Percentiles rank a stretch among this genome's conserved stretches.
Conservation (phyloP, 106 monocot species). For the Ottelia alismoides region DNA sequence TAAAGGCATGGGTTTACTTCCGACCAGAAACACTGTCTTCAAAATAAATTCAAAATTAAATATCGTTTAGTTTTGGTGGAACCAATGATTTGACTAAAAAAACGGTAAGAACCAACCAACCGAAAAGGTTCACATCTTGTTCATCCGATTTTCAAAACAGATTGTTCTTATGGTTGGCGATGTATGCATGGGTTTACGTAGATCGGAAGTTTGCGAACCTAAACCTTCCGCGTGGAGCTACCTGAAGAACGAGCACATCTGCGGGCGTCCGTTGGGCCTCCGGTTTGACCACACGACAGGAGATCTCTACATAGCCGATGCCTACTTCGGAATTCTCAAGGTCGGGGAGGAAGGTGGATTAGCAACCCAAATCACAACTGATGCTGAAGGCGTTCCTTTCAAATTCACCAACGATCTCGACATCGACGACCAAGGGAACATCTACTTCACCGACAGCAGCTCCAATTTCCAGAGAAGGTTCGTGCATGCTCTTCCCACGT, state of each 20-base stretch:
- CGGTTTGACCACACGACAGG: constrained; percentile 68
- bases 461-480: constrained; percentile 68
- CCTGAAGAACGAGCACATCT: constrained; percentile 71
- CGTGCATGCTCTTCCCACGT: not conserved
- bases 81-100: too few species aligned
- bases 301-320: too few species aligned
- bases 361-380: constrained; percentile 44
- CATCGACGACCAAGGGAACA: constrained; percentile 66
- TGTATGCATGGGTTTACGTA: too few species aligned
- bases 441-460: constrained; percentile 83
- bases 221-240: constrained; percentile 47
- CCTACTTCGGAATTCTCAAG: constrained; percentile 76
- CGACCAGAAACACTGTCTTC: too few species aligned
- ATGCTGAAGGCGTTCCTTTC: constrained; percentile 65
- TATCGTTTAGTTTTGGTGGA: too few species aligned
- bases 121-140: too few species aligned
- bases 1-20: too few species aligned
- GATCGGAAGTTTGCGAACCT: constrained; percentile 46
- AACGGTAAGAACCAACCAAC: too few species aligned
- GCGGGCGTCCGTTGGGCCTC: constrained; percentile 72
- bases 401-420: constrained; percentile 88
- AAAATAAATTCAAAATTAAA: too few species aligned
- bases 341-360: constrained; percentile 74
- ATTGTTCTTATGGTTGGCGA: too few species aligned
- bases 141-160: too few species aligned